Percentiles rank a stretch among this genome's conserved stretches.
Evolutionary conservation across 2,329 filamentous ascomycete species (phyloP).

Genomic region (Cladosporium cucumerinum): DNA sequence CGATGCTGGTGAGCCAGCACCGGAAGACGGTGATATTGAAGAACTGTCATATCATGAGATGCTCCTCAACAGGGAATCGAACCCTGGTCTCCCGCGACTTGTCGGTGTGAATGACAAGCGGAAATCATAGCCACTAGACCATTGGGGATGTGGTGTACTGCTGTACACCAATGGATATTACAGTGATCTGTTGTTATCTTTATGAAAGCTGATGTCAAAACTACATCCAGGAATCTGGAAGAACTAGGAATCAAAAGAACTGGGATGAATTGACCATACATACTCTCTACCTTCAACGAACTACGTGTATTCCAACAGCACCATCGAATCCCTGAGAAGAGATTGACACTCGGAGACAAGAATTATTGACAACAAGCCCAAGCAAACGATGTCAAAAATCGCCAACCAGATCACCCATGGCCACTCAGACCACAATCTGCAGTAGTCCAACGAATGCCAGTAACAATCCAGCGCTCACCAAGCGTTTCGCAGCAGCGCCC

Average conservation of each 20-base stretch:
- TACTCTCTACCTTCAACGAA: not conserved
- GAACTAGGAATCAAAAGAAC: too few relatives aligned
- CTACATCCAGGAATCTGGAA: too few relatives aligned
- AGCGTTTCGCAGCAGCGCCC: not conserved
- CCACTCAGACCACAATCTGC: not conserved
- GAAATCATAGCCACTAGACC: conserved; percentile 37
- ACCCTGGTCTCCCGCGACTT: conserved; percentile 16
- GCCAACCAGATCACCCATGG: not conserved
- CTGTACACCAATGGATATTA: not conserved
- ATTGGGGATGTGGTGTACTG: conserved; percentile 20
- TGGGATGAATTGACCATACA: not conserved
- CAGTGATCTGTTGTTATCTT: too few relatives aligned
- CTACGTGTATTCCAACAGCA: not conserved
- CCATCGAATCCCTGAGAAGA: not conserved
- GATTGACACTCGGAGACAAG: not conserved
- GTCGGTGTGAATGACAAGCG: conserved; percentile 29
- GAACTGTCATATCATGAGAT: conserved; percentile 6
- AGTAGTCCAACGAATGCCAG: not conserved
- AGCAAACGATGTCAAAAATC: not conserved
- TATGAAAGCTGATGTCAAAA: too few relatives aligned
- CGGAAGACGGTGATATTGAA: conserved; percentile 8
- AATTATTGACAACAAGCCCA: not conserved
- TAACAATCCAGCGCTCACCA: not conserved
- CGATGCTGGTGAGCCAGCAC: conserved; percentile 13
- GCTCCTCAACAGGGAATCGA: conserved; percentile 17